These are phyloP conservation scores for Helianthus tuberosus DNA, from an alignment of 129 eudicot genomes.

Conservation along the genomic window DNA sequence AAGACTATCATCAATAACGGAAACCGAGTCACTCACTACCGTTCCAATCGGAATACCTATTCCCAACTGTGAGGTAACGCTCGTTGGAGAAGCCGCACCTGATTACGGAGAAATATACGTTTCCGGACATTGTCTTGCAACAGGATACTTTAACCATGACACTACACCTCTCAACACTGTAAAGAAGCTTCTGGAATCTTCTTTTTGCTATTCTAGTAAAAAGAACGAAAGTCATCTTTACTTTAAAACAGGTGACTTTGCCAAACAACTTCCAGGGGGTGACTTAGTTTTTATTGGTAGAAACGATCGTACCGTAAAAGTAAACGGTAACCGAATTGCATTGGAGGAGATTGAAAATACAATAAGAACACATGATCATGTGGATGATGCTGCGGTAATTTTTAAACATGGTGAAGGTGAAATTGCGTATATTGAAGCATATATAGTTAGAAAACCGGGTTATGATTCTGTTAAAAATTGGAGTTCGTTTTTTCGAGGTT, in stretches of 20 bases:
- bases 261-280: conserved; percentile 70
- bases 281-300: conserved; percentile 79
- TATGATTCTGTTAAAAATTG: conserved; percentile 31
- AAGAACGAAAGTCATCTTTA: conserved; percentile 34
- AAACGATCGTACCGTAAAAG: conserved; percentile 74
- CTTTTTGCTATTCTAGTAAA: conserved; percentile 25
- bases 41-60: conserved; percentile 88
- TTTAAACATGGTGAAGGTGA: conserved; percentile 44
- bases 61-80: conserved; percentile 61
- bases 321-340: conserved; percentile 88
- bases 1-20: conserved; percentile 49
- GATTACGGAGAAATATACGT: conserved; percentile 77
- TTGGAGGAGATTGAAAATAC: conserved; percentile 79
- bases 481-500: conserved; percentile 50
- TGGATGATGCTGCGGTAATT: conserved; percentile 79
- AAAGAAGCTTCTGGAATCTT: conserved; percentile 39
- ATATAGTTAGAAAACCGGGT: conserved; percentile 45
- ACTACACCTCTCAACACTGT: conserved; percentile 38
- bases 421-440: conserved; percentile 58
- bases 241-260: conserved; percentile 87
- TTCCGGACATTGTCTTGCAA: conserved; percentile 68
- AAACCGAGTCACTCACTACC: conserved; percentile 55
- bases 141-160: conserved; percentile 60
- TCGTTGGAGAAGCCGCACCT: conserved; percentile 51
- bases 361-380: conserved; percentile 58